A percentile compares a stretch with the other conserved stretches of the same genome.
phyloP scores from a whole-genome alignment of 345 rosid species.

The Gossypium sturtianum region DNA sequence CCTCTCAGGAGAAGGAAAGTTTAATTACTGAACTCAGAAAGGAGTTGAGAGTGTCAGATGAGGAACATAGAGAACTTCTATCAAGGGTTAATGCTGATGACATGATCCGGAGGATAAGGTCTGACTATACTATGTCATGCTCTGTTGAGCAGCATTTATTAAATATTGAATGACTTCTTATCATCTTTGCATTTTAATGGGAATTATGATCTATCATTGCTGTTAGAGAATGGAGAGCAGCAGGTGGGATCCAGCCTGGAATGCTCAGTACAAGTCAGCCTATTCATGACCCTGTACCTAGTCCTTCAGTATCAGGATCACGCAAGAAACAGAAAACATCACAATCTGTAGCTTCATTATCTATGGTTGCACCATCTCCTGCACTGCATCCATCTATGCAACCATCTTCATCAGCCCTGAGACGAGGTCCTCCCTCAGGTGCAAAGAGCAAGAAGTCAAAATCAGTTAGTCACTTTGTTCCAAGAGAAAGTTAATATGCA shows the following conservation, averaged over 20 bases:
- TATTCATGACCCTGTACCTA: slow-evolving; percentile 59
- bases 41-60: slow-evolving; percentile 93
- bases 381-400: slow-evolving; percentile 67
- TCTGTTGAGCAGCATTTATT: slow-evolving; percentile 10
- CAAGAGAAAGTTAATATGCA: not conserved
- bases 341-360: slow-evolving; percentile 73
- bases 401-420: slow-evolving; percentile 70
- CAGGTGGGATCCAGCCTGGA: slow-evolving; percentile 52
- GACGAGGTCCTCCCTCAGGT: slow-evolving; percentile 68
- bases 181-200: slow-evolving; percentile 6
- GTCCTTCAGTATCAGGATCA: slow-evolving; percentile 86
- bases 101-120: slow-evolving; percentile 80
- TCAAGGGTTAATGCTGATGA: slow-evolving; percentile 87
- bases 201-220: not conserved
- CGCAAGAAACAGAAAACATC: slow-evolving; percentile 81
- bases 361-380: slow-evolving; percentile 73
- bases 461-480: slow-evolving; percentile 51
- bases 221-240: not conserved
- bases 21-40: slow-evolving; percentile 92
- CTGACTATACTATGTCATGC: slow-evolving; percentile 20
- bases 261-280: slow-evolving; percentile 55
- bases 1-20: slow-evolving; percentile 81
- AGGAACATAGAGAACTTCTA: slow-evolving; percentile 83
- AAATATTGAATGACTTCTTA: slow-evolving; percentile 13
- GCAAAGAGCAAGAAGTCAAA: slow-evolving; percentile 74